phyloP scores from a whole-genome alignment of 2,329 filamentous ascomycete genomes.

The Hymenoscyphus fraxineus region DNA sequence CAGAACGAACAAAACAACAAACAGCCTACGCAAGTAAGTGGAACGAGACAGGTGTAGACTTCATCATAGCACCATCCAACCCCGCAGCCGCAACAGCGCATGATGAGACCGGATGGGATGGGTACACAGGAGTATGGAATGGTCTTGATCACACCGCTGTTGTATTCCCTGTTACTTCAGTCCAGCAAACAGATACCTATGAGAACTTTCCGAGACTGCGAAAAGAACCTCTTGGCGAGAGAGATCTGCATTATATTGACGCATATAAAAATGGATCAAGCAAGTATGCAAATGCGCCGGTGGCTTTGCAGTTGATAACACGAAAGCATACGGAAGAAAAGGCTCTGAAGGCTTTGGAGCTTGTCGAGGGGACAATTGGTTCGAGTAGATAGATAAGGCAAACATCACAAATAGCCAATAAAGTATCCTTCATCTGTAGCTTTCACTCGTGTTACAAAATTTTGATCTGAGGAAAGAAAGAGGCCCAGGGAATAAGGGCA shows the following conservation, averaged over 20 bases:
- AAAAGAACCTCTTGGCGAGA: not conserved
- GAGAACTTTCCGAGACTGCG: not conserved
- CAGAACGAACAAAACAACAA: slow-evolving; percentile 1
- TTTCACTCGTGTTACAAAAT: too few species aligned
- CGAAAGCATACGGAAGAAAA: not conserved
- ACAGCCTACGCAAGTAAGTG: not conserved
- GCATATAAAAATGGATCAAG: not conserved
- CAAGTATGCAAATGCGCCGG: not conserved
- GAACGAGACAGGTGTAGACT: not conserved
- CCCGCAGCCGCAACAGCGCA: not conserved
- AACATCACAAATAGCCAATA: not conserved
- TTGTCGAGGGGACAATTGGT: not conserved
- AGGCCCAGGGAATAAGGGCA: too few species aligned
- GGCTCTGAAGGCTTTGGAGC: not conserved
- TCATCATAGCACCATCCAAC: not conserved
- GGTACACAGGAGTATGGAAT: slow-evolving; percentile 60
- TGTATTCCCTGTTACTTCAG: slow-evolving; percentile 44
- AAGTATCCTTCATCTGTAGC: too few species aligned
- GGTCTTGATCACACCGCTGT: slow-evolving; percentile 57
- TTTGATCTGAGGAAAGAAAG: too few species aligned
- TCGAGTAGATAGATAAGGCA: not conserved
- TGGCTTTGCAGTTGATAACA: not conserved
- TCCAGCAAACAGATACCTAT: not conserved
- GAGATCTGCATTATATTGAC: not conserved
- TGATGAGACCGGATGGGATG: slow-evolving; percentile 40